Conservation (phyloP, 257 asterid species). For the Paulownia fortunei region DNA sequence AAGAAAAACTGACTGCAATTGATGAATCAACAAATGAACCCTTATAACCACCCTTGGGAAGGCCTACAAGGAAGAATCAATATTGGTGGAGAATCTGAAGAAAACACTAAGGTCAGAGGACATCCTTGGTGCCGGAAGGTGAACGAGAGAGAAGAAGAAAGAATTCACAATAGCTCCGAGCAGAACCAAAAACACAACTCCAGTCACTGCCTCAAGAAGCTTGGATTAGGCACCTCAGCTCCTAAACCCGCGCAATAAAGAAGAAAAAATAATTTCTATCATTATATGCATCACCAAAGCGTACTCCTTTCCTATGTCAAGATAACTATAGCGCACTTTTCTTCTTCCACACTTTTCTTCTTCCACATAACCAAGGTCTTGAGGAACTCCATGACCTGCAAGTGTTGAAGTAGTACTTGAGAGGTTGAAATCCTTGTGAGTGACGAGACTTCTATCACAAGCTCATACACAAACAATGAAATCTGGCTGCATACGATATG, state of each 20-base stretch:
- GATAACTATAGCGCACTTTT: constrained; percentile 33
- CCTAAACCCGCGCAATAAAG: constrained; percentile 40
- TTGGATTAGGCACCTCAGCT: constrained; percentile 60
- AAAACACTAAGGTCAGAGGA: constrained; percentile 38
- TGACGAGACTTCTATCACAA: not conserved
- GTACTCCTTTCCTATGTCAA: constrained; percentile 17
- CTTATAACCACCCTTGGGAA: constrained; percentile 42
- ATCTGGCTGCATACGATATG: no score
- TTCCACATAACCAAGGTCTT: constrained; percentile 74
- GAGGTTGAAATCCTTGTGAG: not conserved
- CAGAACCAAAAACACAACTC: constrained; percentile 26
- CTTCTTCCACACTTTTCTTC: constrained; percentile 71
- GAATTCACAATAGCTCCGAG: constrained; percentile 26
- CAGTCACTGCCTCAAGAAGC: constrained; percentile 25
- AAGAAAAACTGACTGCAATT: not conserved
- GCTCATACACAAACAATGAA: not conserved
- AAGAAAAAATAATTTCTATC: constrained; percentile 22
- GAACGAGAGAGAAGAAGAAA: constrained; percentile 5
- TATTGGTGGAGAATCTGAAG: not conserved
- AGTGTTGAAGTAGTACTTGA: not conserved
- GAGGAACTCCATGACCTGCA: constrained; percentile 88
- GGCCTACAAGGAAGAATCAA: constrained; percentile 23
- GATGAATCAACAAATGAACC: constrained; percentile 42
- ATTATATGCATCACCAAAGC: constrained; percentile 21
- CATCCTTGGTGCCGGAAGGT: constrained; percentile 58